Evolutionary conservation across 2,329 filamentous ascomycete species (phyloP).

Genomic region (Arthrobotrys sinensis): DNA sequence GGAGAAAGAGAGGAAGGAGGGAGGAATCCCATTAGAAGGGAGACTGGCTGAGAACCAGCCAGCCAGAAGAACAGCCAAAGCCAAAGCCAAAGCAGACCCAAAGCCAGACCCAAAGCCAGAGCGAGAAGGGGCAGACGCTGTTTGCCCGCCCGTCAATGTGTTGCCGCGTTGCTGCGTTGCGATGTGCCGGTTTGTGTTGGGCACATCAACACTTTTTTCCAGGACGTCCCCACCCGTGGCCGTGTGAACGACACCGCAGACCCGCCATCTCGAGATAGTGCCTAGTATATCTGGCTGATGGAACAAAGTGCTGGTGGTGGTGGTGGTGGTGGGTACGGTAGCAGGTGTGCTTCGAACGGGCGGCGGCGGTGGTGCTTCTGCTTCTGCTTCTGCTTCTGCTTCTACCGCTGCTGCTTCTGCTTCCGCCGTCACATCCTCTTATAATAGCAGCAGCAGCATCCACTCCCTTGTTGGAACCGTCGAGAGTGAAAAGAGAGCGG

Average conservation of each 20-base stretch:
- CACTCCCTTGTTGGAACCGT: background rate
- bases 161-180: slow-evolving; percentile 15
- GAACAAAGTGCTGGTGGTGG: no score
- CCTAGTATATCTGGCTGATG: no score
- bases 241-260: slow-evolving; percentile 5
- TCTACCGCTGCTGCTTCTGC: background rate
- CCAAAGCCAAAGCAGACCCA: slow-evolving; percentile 6
- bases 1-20: slow-evolving; percentile 70
- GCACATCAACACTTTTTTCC: background rate
- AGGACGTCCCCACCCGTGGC: background rate
- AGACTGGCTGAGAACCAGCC: background rate
- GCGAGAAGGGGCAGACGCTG: background rate
- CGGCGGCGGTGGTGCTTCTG: background rate
- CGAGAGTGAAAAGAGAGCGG: background rate
- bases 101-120: background rate
- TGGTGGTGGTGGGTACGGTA: background rate
- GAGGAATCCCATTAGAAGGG: slow-evolving; percentile 32
- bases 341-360: background rate
- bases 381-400: background rate
- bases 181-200: background rate
- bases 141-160: background rate
- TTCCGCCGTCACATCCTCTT: slow-evolving; percentile 14
- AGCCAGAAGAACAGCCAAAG: slow-evolving; percentile 29
- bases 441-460: slow-evolving; percentile 2
- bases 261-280: slow-evolving; percentile 19